Conservation (phyloP, 768 basidiomycete genomes). For the Gymnopilus dilepis region DNA sequence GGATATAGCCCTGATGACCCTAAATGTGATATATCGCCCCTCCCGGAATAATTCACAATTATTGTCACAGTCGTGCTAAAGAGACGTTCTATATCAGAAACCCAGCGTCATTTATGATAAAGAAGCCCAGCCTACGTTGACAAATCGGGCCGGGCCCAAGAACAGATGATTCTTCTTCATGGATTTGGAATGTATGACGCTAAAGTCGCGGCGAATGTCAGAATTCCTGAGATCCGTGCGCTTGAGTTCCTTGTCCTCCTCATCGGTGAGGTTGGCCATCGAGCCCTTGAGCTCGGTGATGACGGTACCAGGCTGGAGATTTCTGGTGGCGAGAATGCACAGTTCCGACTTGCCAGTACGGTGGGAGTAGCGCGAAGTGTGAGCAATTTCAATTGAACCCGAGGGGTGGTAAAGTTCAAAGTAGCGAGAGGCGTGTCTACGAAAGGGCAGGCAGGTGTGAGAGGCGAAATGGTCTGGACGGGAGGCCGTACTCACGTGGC, state of each 20-base stretch:
- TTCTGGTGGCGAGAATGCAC: constrained; percentile 83
- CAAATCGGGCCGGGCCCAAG: constrained; percentile 90
- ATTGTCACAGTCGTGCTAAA: constrained; percentile 87
- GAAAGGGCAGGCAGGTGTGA: constrained; percentile 27
- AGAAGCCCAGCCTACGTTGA: constrained; percentile 67
- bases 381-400: constrained; percentile 86
- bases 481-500: constrained; percentile 73
- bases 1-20: constrained; percentile 76
- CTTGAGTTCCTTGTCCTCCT: constrained; percentile 87
- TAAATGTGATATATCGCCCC: constrained; percentile 89
- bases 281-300: constrained; percentile 90
- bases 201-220: constrained; percentile 86
- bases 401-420: constrained; percentile 85
- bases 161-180: constrained; percentile 94
- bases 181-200: constrained; percentile 89
- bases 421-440: constrained; percentile 86
- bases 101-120: constrained; percentile 23
- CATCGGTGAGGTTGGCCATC: constrained; percentile 86
- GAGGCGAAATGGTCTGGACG: constrained; percentile 29
- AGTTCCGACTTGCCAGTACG: constrained; percentile 88
- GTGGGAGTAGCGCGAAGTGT: constrained; percentile 87
- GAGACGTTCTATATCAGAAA: constrained; percentile 32
- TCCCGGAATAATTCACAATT: constrained; percentile 90
- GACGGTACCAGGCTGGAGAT: constrained; percentile 68
- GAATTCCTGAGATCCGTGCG: constrained; percentile 76